Base-by-base conservation (phyloP, 805 yeast genomes). In the Saccharomycopsis vini region DNA sequence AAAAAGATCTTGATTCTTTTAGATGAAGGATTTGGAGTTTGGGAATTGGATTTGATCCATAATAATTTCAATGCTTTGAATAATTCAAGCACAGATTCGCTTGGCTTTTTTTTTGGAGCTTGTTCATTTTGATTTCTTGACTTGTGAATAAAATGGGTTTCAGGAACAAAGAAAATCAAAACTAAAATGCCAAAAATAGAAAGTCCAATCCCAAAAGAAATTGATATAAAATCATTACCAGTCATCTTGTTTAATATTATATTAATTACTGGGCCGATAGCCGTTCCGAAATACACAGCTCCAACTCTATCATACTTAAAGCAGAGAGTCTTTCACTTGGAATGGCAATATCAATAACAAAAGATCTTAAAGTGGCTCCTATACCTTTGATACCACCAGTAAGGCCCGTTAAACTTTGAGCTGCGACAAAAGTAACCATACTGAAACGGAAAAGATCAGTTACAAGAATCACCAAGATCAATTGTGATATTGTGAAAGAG, bases 291-390 rank as follows among this genome's bases (percentile, higher is more conserved):
- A 53, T 73, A 79, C 40, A 81, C 60, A 15, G 73, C 60, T 7
- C 89, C 84, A 56, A 72, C 65, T 21, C 73, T 62, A 23, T 62
- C 22, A 75, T 62, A 10, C 89, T 85, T 50, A 84, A 63, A 18
- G 71, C 66, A 42, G 72, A 68, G 20, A 76, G 70, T 49, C 95
- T 63, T 44, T 73, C 67, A 28, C 66, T 68, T 1, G 84, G 72
- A 18, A 77, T 79, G 5, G 78, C 79, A 32, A 85, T 76, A 62
- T 87, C 95, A 3, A 86, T 67, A 15, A 83, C 69, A 56, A 84
- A 87, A 47, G 89, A 75, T 55, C 79, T 79, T 10, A 76, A 64
- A 24, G 81, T 62, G 7, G 81, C 74, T 40, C 81, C 54, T 28
- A 79, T 53, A 4, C 79, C 68, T 47, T 75, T 60, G 6, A 71